Evolutionary conservation across 306 rosid genomes (phyloP), one percentile per base, ranked within the genome.

Genomic region (Macrotyloma uniflorum): DNA sequence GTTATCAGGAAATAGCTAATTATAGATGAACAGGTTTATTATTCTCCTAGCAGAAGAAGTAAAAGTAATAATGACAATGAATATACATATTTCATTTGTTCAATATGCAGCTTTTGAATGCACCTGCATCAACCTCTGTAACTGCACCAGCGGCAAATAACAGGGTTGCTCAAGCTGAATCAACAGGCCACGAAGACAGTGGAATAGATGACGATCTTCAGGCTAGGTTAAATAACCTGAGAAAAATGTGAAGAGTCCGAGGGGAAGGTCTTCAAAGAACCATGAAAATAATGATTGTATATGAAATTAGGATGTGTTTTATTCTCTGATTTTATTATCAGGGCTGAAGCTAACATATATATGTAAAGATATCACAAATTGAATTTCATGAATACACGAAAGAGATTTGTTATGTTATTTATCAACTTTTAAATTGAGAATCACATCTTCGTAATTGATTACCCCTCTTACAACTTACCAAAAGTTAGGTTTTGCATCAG

Each of bases 121-220:
- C 93, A 1, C 98, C 98, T 5, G 83, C 93, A 9, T 86, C 97
- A 23, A 33, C 91, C 36, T 81, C 91, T 19, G 91, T 91, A 30
- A 65, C 86, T 54, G 90, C 95, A 63, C 92, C 97, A 9, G 91
- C 86, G 1, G 85, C 89, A 3, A 91, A 76, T 75, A 87, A 77
- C 57, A 90, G 72, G 83, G 89, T 88, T 70, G 85, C 98, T 49
- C 96, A 93, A 65, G 92, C 85, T 32, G 98, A 93, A 88, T 43
- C 97, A 73, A 78, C 97, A 0, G 91, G 78, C 19, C 76, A 79
- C 4, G 97, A 91, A 14, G 97, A 90, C 4, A 53, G 88, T 74
- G 98, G 97, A 72, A 91, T 93, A 55, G 92, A 93, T 46, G 90
- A 87, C 50, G 97, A 91, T 70, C 75, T 93, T 54, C 96, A 93